A percentile compares a stretch with the other conserved stretches of the same genome.
Evolutionary conservation across 192 early-diverging fungal species (phyloP).

Genomic region (Pilaira anomala): DNA sequence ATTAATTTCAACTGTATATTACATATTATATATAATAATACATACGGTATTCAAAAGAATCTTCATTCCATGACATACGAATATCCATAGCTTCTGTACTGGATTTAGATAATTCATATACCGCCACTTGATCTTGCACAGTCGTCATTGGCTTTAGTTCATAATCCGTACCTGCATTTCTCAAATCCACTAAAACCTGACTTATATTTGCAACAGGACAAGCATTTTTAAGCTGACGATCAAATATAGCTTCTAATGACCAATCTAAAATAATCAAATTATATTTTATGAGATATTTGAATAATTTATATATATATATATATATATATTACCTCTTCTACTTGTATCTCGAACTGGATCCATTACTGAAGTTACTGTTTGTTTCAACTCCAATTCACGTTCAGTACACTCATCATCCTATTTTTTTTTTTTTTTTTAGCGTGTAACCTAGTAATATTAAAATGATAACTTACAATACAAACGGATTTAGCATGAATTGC

Average conservation of each 20-base stretch:
- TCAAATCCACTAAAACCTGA: slow-evolving; percentile 39
- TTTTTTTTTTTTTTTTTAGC: no score
- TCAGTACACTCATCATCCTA: slow-evolving; percentile 48
- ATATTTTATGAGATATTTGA: no score
- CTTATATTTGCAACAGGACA: slow-evolving; percentile 53
- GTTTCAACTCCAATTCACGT: slow-evolving; percentile 59
- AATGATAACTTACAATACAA: slow-evolving; percentile 37
- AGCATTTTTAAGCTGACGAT: slow-evolving; percentile 38
- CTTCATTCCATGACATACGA: slow-evolving; percentile 49
- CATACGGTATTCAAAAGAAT: slow-evolving; percentile 47
- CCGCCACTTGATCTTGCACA: slow-evolving; percentile 29
- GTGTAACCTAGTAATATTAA: no score
- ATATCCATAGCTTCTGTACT: slow-evolving; percentile 35
- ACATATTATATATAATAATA: neutral
- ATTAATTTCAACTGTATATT: no score
- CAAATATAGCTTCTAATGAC: slow-evolving; percentile 50
- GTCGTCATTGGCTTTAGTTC: slow-evolving; percentile 27
- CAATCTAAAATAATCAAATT: slow-evolving; percentile 35
- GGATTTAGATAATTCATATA: slow-evolving; percentile 45
- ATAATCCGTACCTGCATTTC: slow-evolving; percentile 25
- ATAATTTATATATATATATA: neutral
- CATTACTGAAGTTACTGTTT: slow-evolving; percentile 77
- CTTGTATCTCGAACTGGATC: slow-evolving; percentile 62
- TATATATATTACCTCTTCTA: slow-evolving; percentile 33
- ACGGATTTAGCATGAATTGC: slow-evolving; percentile 60